Evolutionary conservation across 108 stramenopile species (phyloP).

Genomic region (Conticribra guillardii): DNA sequence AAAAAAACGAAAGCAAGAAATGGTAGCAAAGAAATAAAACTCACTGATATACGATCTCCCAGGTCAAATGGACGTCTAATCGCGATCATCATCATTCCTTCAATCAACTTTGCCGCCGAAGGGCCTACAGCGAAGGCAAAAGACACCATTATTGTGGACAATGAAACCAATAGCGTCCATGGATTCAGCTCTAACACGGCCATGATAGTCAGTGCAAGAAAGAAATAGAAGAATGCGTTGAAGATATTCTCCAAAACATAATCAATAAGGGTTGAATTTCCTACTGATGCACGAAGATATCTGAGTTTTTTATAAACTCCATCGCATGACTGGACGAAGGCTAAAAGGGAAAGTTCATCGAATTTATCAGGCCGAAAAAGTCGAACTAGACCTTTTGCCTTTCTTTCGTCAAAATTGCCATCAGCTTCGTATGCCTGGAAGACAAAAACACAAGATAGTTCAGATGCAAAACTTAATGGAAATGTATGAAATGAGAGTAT

Average conservation of each 20-base stretch:
- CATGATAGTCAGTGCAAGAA: constrained; percentile 56
- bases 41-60: constrained; percentile 82
- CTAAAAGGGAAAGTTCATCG: constrained; percentile 48
- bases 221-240: constrained; percentile 60
- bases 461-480: too few relatives aligned
- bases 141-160: constrained; percentile 71
- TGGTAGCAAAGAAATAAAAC: neutral
- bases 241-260: constrained; percentile 69
- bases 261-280: constrained; percentile 78
- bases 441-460: neutral
- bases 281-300: constrained; percentile 61
- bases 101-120: constrained; percentile 66
- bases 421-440: constrained; percentile 40
- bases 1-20: neutral
- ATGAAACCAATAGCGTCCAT: constrained; percentile 71
- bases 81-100: constrained; percentile 78
- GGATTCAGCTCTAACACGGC: constrained; percentile 72
- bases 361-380: constrained; percentile 71
- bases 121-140: constrained; percentile 81
- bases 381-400: constrained; percentile 57
- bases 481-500: too few relatives aligned
- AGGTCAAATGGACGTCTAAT: constrained; percentile 79
- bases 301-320: constrained; percentile 71
- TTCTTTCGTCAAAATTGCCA: constrained; percentile 53
- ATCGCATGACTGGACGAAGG: constrained; percentile 61